Conservation (phyloP, 2,329 filamentous ascomycete genomes). For the Pestalotiopsis sp. region DNA sequence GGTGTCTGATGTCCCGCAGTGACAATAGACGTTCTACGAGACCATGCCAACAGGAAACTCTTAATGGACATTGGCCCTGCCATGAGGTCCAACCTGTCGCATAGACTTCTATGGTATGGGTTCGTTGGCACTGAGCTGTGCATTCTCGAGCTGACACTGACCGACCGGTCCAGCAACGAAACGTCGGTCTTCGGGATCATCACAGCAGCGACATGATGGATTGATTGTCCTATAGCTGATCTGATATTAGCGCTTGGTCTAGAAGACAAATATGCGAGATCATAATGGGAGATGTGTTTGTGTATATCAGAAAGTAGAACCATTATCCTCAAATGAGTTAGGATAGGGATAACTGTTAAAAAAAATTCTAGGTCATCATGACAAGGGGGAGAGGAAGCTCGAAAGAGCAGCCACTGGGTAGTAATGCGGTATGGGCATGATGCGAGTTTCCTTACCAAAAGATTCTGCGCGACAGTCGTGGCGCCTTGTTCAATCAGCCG, state of each 20-base stretch:
- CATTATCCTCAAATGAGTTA: slow-evolving; percentile 3
- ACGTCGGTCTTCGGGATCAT: too few species aligned
- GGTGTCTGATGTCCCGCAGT: neutral
- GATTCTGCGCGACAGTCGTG: neutral
- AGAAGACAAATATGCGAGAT: neutral
- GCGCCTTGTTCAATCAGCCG: neutral
- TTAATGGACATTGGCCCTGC: neutral
- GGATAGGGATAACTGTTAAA: slow-evolving; percentile 9
- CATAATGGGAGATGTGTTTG: neutral
- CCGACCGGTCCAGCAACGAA: neutral
- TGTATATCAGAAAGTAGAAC: slow-evolving; percentile 1
- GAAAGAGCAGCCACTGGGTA: neutral
- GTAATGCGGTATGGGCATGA: neutral
- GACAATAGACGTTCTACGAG: neutral
- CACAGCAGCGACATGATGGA: too few species aligned
- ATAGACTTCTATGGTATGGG: neutral
- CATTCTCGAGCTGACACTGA: neutral
- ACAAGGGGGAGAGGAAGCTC: neutral
- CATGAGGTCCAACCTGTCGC: neutral
- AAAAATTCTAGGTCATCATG: slow-evolving; percentile 5
- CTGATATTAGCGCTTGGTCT: neutral
- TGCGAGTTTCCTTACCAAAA: neutral
- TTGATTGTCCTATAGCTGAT: neutral
- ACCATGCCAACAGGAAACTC: neutral
- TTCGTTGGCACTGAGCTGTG: neutral